Percentiles rank a stretch among this genome's conserved stretches.
Conservation (phyloP, 768 basidiomycete genomes). For the Peribolospora kevripleyi region DNA sequence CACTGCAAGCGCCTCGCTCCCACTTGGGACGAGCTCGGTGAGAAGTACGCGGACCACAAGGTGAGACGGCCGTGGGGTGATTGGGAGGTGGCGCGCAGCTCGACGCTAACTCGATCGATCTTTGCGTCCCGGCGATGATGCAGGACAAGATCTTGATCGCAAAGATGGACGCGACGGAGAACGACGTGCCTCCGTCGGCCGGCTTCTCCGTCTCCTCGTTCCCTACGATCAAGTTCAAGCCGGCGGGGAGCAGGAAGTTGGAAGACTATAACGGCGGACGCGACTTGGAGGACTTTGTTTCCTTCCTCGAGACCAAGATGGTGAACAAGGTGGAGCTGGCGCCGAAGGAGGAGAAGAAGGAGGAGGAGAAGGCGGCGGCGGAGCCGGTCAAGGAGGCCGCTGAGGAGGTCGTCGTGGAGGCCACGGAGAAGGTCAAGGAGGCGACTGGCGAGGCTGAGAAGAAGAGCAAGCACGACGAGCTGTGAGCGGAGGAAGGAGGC, state of each 20-base stretch:
- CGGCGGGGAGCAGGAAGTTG: slow-evolving; percentile 63
- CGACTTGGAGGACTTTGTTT: slow-evolving; percentile 5
- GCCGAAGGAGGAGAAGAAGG: slow-evolving; percentile 4
- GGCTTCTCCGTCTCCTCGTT: slow-evolving; percentile 70
- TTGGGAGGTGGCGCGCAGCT: too few species aligned
- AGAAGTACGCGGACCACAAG: slow-evolving; percentile 38
- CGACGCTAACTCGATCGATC: too few species aligned
- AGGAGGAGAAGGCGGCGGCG: slow-evolving; percentile 5
- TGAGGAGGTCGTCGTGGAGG: background rate
- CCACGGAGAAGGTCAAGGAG: slow-evolving; percentile 2
- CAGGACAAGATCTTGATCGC: slow-evolving; percentile 25
- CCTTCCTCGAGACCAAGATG: slow-evolving; percentile 12
- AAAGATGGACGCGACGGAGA: slow-evolving; percentile 89
- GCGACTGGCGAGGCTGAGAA: background rate
- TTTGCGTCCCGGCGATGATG: background rate
- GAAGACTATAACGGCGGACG: slow-evolving; percentile 70
- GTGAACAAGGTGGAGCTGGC: slow-evolving; percentile 11
- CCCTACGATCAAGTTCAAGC: slow-evolving; percentile 80
- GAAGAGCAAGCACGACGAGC: slow-evolving; percentile 3
- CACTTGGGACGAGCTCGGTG: slow-evolving; percentile 70
- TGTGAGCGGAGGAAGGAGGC: background rate
- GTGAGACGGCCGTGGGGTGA: too few species aligned
- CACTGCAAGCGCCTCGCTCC: slow-evolving; percentile 96
- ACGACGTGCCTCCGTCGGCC: slow-evolving; percentile 71
- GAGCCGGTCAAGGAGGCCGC: background rate